These are phyloP conservation scores for Puccinia polysora DNA, from an alignment of 1,284 basidiomycete species.

Conservation along the genomic window DNA sequence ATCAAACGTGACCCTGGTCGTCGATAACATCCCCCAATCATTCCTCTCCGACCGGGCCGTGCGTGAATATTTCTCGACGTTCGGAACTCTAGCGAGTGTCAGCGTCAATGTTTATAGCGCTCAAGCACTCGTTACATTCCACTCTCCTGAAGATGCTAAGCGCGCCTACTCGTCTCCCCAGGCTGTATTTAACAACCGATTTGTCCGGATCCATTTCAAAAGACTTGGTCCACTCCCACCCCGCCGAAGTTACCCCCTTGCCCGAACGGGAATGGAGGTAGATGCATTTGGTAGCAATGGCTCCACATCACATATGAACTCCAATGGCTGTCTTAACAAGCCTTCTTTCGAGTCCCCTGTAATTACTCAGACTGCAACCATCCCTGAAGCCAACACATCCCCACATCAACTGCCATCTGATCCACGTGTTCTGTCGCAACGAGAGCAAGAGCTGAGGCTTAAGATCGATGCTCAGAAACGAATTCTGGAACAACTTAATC, in stretches of 20 bases:
- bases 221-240: neutral
- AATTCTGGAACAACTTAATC: constrained; percentile 23
- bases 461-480: constrained; percentile 40
- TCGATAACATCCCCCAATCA: constrained; percentile 41
- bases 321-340: constrained; percentile 19
- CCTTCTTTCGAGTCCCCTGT: neutral
- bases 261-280: neutral
- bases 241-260: neutral
- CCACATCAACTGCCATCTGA: neutral
- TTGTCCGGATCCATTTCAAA: constrained; percentile 36
- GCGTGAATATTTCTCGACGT: constrained; percentile 34
- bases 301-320: neutral
- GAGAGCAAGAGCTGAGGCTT: constrained; percentile 28
- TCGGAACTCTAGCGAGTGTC: constrained; percentile 19
- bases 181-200: constrained; percentile 39
- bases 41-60: constrained; percentile 29
- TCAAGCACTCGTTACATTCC: constrained; percentile 29
- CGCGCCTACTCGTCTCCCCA: constrained; percentile 31
- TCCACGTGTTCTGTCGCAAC: constrained; percentile 17
- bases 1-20: constrained; percentile 17
- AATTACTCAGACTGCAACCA: too few species aligned
- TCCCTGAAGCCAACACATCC: neutral
- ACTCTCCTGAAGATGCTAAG: constrained; percentile 25
- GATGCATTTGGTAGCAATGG: neutral
- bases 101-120: constrained; percentile 24